Evolutionary conservation across 2,329 filamentous ascomycete genomes (phyloP).

Genomic region (Calonectria hawksworthii): DNA sequence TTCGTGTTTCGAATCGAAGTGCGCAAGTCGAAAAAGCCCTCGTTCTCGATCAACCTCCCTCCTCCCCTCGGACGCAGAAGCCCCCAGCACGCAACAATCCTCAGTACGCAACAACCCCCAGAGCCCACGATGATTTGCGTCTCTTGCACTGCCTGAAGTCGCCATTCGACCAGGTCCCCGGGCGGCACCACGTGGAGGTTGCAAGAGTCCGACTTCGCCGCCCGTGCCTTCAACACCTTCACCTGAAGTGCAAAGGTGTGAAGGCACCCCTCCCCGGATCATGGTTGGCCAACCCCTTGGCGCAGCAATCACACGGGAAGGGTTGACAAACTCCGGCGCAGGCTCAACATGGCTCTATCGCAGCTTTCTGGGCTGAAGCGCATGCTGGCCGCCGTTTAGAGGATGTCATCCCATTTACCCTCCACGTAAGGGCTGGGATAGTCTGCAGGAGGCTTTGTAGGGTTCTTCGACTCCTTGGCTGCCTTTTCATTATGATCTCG

Average conservation of each 20-base stretch:
- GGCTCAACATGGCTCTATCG: neutral
- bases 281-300: neutral
- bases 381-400: neutral
- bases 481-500: too few species aligned
- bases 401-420: neutral
- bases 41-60: too few species aligned
- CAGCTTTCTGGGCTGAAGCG: neutral
- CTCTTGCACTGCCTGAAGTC: too few species aligned
- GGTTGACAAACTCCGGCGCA: neutral
- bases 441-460: neutral
- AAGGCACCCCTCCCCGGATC: neutral
- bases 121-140: too few species aligned
- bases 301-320: neutral
- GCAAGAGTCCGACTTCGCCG: neutral
- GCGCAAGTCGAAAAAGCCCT: too few species aligned
- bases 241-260: neutral
- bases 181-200: too few species aligned
- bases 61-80: too few species aligned
- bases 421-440: neutral
- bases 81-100: too few species aligned
- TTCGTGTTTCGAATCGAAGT: too few species aligned
- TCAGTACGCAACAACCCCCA: too few species aligned
- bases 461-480: too few species aligned
- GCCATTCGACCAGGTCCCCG: too few species aligned
- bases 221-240: neutral